Percentiles rank a stretch among this genome's conserved stretches.
Evolutionary conservation across 768 basidiomycete species (phyloP).

Genomic region (Phanerochaete carnosa): DNA sequence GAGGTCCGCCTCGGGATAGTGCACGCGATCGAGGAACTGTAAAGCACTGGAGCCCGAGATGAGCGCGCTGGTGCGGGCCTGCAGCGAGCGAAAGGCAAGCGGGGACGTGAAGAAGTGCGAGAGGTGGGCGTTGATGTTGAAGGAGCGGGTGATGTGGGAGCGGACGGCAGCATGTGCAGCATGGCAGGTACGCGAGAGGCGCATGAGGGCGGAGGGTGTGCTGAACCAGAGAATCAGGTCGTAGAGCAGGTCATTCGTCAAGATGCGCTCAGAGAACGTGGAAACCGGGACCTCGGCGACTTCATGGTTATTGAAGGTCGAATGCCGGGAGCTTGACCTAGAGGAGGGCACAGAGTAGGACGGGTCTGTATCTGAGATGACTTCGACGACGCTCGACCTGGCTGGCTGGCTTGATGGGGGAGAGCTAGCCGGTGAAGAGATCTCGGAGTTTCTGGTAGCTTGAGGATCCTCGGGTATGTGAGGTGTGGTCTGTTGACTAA

Average conservation of each 20-base stretch:
- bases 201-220: conserved; percentile 9
- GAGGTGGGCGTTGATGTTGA: conserved; percentile 35
- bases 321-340: not conserved
- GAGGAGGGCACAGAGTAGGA: not conserved
- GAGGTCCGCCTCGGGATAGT: conserved; percentile 46
- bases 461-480: not conserved
- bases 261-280: not conserved
- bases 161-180: conserved; percentile 12
- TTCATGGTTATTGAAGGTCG: not conserved
- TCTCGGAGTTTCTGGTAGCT: not conserved
- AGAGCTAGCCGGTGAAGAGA: not conserved
- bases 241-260: conserved; percentile 9
- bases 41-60: conserved; percentile 54
- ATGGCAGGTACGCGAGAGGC: conserved; percentile 17
- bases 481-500: not conserved
- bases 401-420: not conserved
- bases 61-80: conserved; percentile 39
- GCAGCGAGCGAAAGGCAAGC: conserved; percentile 41
- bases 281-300: not conserved
- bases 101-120: conserved; percentile 33
- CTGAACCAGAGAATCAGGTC: conserved; percentile 12
- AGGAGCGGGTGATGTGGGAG: conserved; percentile 26
- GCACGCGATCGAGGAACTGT: conserved; percentile 45
- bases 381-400: not conserved
- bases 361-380: not conserved